Base-by-base conservation (phyloP, 1,284 basidiomycete species). In the Erythrobasidium hasegawianum region DNA sequence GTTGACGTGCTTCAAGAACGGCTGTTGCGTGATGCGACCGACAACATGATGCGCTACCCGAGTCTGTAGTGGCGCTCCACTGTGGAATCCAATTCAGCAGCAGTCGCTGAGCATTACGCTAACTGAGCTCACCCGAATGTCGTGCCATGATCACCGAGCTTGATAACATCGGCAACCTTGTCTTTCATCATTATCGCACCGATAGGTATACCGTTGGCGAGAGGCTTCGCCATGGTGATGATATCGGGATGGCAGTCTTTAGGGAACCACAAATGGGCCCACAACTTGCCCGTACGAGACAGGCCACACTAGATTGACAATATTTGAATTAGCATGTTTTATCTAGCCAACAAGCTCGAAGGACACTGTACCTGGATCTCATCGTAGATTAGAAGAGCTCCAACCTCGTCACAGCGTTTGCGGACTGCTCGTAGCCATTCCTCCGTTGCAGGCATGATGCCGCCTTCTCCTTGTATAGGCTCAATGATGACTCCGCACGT, bases 211-310 rank as follows among this genome's bases (percentile, higher is more conserved):
- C 95, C 95, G 76, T 98, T 97, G 2, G 89, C 93, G n/a, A 68
- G 49, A 52, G 96, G 94, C 79, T 99, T 99, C 11, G 96, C 96
- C 89, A 96, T 94, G 16, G 96, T 99, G 68, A 98, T 83, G 65
- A 98, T 86, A 78, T 99, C 95, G n/a, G 96, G 96, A 79, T 98
- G 95, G 70, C 90, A 93, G 64, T 90, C 88, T 3, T 79, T 78
- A 0, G 93, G 91, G 65, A 90, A 82, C n/a, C 78, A 74, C 22
- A 86, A 90, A 78, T 98, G 96, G 38, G 91, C 91, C 96, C 96
- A 99, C 58, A 99, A 81, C 9, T 83, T 85, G 14, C 94, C 96
- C n/a, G 90, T 86, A 71, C 95, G 83, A 78, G 89, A 97, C 69
- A 99, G 79, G 52, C 95, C 95, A 76, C 96, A 98, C 91, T 98